Base-by-base conservation (phyloP, 2,329 filamentous ascomycete species). In the Penicillium polonicum region DNA sequence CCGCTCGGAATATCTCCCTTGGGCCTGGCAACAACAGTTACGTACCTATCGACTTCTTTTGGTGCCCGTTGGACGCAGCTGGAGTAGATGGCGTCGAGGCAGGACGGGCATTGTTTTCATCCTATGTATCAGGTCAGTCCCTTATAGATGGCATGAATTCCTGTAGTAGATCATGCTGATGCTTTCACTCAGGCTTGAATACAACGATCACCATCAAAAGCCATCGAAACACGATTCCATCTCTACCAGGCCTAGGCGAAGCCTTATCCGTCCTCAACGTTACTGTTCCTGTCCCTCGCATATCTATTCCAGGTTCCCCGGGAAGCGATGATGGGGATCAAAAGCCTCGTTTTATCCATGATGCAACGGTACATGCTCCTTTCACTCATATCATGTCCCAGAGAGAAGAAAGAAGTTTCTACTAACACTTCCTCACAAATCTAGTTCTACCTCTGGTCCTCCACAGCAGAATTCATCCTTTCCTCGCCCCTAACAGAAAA, bases 401-500 rank as follows among this genome's bases (percentile, higher is more conserved):
- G 29, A 23, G 5, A 58, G 3, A 13, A 21, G 10, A 15, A 15
- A n/a, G 3, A 51, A n/a, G 29, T 45, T 27, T 21, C 1, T 2
- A 38, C 33, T 45, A 21, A 58, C 17, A 56, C 61, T 67, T 59
- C 64, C 52, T 55, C 56, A 29, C n/a, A 23, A 38, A 25, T 61
- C 15, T 63, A 75, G 73, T 62, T 99, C 75, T 92, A 97, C 76
- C 76, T 97, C 52, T 82, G 94, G 61, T 89, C 90, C 17, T 96
- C 91, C 0, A 92, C 91, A 0, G 93, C 93, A 4, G 86, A 88
- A 0, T 97, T 99, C 74, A 87, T 85, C 0, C 82, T 97, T 23
- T 82, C 87, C 39, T 97, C 92, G 0, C 94, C 94, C 0, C 79
- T 97, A 9, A 76, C 80, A 41, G 79, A 86, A 57, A 89, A 89